These are phyloP conservation scores for Tubosaeta brunneosetosa DNA, from an alignment of 768 basidiomycete genomes.

Conservation along the genomic window DNA sequence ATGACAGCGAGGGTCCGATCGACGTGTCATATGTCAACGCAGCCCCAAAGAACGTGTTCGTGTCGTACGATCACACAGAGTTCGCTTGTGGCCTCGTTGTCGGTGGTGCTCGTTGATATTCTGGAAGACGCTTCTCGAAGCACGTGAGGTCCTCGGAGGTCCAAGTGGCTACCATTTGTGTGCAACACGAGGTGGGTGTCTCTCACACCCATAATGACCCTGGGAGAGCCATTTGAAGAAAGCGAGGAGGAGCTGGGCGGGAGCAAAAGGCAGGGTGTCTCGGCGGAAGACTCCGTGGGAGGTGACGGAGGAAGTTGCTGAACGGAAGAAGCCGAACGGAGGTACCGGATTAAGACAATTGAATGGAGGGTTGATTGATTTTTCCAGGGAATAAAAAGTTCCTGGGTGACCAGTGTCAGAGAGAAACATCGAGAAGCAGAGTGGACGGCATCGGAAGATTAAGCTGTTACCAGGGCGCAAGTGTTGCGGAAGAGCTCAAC, in stretches of 20 bases:
- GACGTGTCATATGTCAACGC: not conserved
- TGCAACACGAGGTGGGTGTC: slow-evolving; percentile 30
- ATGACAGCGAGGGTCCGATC: slow-evolving; percentile 2
- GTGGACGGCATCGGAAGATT: not conserved
- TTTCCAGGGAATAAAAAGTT: slow-evolving; percentile 9
- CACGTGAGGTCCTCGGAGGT: slow-evolving; percentile 27
- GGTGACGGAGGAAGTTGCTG: slow-evolving; percentile 7
- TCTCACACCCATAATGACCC: slow-evolving; percentile 28
- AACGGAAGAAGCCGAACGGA: slow-evolving; percentile 27
- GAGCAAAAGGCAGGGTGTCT: not conserved
- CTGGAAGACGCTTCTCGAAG: slow-evolving; percentile 12
- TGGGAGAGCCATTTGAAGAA: slow-evolving; percentile 1
- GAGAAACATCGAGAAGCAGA: slow-evolving; percentile 1
- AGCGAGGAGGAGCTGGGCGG: too few relatives aligned
- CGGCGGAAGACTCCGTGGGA: slow-evolving; percentile 22
- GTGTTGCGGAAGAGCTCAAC: not conserved
- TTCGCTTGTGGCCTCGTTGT: slow-evolving; percentile 2
- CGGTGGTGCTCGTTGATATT: slow-evolving; percentile 9
- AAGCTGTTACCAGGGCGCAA: slow-evolving; percentile 2
- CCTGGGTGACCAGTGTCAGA: slow-evolving; percentile 7
- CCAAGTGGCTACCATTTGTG: slow-evolving; percentile 7
- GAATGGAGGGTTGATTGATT: slow-evolving; percentile 5
- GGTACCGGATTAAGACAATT: slow-evolving; percentile 19
- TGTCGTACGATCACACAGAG: not conserved
- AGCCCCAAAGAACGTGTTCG: not conserved